Conservation (phyloP, 495 filamentous ascomycete genomes). For the Aspergillus kassunensis region DNA sequence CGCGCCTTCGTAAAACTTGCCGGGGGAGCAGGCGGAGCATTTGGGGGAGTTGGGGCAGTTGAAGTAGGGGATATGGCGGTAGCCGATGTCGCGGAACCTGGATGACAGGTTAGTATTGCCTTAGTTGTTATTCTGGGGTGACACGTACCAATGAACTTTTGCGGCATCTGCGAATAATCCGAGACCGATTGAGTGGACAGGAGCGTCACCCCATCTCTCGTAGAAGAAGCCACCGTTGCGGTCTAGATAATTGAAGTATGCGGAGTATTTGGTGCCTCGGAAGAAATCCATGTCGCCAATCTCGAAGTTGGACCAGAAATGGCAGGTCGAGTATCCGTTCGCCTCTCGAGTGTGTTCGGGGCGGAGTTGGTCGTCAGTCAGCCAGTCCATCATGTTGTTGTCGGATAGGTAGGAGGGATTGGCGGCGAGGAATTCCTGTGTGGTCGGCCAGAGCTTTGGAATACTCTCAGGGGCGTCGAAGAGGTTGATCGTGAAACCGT, state of each 20-base stretch:
- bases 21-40: slow-evolving; percentile 82
- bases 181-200: slow-evolving; percentile 93
- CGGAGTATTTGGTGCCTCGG: slow-evolving; percentile 84
- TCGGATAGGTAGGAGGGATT: slow-evolving; percentile 77
- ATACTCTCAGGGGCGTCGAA: slow-evolving; percentile 88
- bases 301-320: slow-evolving; percentile 99
- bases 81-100: slow-evolving; percentile 99
- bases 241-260: slow-evolving; percentile 96
- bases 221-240: slow-evolving; percentile 97
- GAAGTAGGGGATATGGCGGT: slow-evolving; percentile 97
- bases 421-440: slow-evolving; percentile 76
- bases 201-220: slow-evolving; percentile 97
- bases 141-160: slow-evolving; percentile 88
- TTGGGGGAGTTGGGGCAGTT: slow-evolving; percentile 97
- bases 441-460: slow-evolving; percentile 91
- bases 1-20: slow-evolving; percentile 84
- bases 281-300: slow-evolving; percentile 95
- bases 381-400: slow-evolving; percentile 84
- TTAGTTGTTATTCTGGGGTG: neutral
- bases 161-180: slow-evolving; percentile 86
- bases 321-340: slow-evolving; percentile 96
- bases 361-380: slow-evolving; percentile 70
- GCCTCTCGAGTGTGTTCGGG: slow-evolving; percentile 76
- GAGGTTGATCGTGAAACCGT: slow-evolving; percentile 97
- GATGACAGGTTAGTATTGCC: slow-evolving; percentile 13